Conservation (phyloP, 1,284 basidiomycete genomes). For the Tremellales sp. region DNA sequence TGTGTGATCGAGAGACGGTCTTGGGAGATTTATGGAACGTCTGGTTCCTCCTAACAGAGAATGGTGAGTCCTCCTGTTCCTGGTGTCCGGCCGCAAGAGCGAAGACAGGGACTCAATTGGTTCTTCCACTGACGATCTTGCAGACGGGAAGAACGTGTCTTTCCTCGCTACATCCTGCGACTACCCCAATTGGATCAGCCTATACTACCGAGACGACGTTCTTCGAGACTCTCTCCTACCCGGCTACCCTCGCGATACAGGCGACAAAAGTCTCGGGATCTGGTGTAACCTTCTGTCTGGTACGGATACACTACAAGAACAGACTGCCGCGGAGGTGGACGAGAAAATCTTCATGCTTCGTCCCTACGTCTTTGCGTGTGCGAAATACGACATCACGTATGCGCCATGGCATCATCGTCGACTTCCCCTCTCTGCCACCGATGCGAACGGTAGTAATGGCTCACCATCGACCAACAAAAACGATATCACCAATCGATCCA, state of each 20-base stretch:
- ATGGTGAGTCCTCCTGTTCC: slow-evolving; percentile 42
- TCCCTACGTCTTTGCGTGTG: slow-evolving; percentile 54
- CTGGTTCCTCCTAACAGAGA: slow-evolving; percentile 51
- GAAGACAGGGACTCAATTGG: not conserved
- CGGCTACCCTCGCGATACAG: slow-evolving; percentile 46
- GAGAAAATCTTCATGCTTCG: slow-evolving; percentile 53
- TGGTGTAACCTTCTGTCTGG: slow-evolving; percentile 39
- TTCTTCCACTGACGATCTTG: not conserved
- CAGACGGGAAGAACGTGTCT: slow-evolving; percentile 47
- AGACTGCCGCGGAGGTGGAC: slow-evolving; percentile 48
- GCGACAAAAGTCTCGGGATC: slow-evolving; percentile 37
- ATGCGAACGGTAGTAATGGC: not conserved
- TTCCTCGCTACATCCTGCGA: slow-evolving; percentile 42
- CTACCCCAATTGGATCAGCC: slow-evolving; percentile 37
- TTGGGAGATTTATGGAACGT: slow-evolving; percentile 47
- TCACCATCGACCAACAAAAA: slow-evolving; percentile 9
- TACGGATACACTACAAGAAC: slow-evolving; percentile 18
- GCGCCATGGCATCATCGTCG: slow-evolving; percentile 50
- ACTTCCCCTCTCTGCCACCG: slow-evolving; percentile 38
- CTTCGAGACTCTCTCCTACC: slow-evolving; percentile 45
- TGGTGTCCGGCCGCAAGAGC: not conserved
- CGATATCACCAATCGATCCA: slow-evolving; percentile 16
- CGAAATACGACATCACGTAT: slow-evolving; percentile 52
- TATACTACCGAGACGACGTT: slow-evolving; percentile 44
- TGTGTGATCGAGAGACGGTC: slow-evolving; percentile 21